Percentiles rank a stretch among this genome's conserved stretches.
Conservation (phyloP, 495 filamentous ascomycete genomes). For the Cercophora newfieldiana region DNA sequence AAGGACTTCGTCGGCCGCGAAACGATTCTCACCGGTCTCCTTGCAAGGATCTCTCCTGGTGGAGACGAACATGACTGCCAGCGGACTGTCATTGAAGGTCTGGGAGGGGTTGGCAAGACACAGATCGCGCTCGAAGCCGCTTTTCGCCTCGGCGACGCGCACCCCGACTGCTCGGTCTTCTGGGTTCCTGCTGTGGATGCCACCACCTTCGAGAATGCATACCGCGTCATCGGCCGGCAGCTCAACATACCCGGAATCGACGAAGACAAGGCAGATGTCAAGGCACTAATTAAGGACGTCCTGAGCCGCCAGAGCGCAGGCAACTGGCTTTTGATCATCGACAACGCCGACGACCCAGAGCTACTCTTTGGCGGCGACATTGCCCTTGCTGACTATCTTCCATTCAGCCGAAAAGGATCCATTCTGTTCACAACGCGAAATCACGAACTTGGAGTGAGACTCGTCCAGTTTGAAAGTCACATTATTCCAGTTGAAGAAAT, state of each 20-base stretch:
- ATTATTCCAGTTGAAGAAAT: constrained; percentile 31
- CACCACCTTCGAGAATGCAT: constrained; percentile 44
- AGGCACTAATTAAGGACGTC: constrained; percentile 37
- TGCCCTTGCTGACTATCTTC: constrained; percentile 33
- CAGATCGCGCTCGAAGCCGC: constrained; percentile 56
- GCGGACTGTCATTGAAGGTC: constrained; percentile 46
- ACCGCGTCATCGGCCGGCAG: constrained; percentile 41
- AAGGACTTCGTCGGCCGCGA: constrained; percentile 46
- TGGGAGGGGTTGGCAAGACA: constrained; percentile 52
- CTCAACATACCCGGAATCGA: constrained; percentile 34
- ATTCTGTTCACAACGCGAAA: constrained; percentile 46
- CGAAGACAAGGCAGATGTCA: constrained; percentile 37
- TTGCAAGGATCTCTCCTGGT: constrained; percentile 24
- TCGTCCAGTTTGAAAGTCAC: constrained; percentile 12
- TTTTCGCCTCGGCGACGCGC: constrained; percentile 38
- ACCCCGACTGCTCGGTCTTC: constrained; percentile 44
- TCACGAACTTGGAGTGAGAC: constrained; percentile 23
- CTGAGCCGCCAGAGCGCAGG: constrained; percentile 35
- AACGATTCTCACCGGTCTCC: constrained; percentile 35
- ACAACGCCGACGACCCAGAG: constrained; percentile 52
- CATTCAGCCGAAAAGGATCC: constrained; percentile 37
- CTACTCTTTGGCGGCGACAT: constrained; percentile 30
- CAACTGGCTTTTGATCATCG: constrained; percentile 53
- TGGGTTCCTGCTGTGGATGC: constrained; percentile 47
- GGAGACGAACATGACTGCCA: constrained; percentile 32